phyloP scores from a whole-genome alignment of 129 eudicot species.

The Pittosporum tobira region DNA sequence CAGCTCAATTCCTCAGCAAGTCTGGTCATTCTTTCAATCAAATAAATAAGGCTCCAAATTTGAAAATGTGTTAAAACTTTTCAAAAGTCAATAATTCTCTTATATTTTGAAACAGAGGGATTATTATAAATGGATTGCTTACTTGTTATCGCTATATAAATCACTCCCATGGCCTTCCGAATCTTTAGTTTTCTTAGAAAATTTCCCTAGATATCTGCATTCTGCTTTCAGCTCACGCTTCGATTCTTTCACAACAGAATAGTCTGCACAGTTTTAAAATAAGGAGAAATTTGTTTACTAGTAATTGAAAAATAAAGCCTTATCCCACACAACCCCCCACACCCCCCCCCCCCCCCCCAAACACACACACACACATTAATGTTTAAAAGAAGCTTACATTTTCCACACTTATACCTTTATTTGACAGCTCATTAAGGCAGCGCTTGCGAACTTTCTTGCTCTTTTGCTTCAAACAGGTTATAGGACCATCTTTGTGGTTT shows the following conservation, averaged over 20 bases:
- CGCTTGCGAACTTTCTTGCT: slow-evolving; percentile 45
- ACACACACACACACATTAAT: no score
- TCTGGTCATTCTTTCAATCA: slow-evolving; percentile 22
- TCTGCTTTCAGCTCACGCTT: slow-evolving; percentile 19
- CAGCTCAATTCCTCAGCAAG: slow-evolving; percentile 17
- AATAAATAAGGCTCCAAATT: no score
- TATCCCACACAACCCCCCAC: no score
- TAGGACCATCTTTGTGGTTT: slow-evolving; percentile 8
- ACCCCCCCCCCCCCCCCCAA: no score
- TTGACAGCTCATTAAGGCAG: slow-evolving; percentile 42
- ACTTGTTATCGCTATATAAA: slow-evolving; percentile 21
- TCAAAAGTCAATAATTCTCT: no score
- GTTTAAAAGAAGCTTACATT: no score
- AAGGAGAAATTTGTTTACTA: no score
- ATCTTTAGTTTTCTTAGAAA: slow-evolving; percentile 15
- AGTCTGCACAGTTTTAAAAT: slow-evolving; percentile 6
- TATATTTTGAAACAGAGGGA: no score
- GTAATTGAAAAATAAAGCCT: no score
- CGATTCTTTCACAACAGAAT: slow-evolving; percentile 16
- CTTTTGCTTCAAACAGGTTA: slow-evolving; percentile 24
- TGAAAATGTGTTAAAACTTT: no score
- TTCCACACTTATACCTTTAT: slow-evolving; percentile 32
- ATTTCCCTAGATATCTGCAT: not conserved
- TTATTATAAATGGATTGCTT: slow-evolving; percentile 7
- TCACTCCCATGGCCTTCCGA: slow-evolving; percentile 11